Evolutionary conservation across 192 early-diverging fungal species (phyloP).

Genomic region (Gigaspora rosea): DNA sequence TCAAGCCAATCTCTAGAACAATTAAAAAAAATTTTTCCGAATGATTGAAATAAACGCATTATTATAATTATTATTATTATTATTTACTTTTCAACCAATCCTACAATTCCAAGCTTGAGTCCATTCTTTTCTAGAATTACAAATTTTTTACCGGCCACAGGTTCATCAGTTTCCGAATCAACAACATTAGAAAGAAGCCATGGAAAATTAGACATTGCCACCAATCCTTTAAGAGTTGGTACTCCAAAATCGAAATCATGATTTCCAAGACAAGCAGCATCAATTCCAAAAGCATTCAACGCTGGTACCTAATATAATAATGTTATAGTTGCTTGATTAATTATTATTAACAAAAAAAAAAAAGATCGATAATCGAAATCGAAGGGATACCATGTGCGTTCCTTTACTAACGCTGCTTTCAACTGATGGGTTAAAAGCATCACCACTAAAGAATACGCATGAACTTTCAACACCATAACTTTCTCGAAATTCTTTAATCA

Average conservation of each 20-base stretch:
- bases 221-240: constrained; percentile 50
- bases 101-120: constrained; percentile 68
- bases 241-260: constrained; percentile 78
- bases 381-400: constrained; percentile 53
- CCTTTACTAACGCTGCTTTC: constrained; percentile 68
- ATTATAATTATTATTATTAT: neutral
- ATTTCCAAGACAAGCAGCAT: constrained; percentile 67
- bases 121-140: constrained; percentile 51
- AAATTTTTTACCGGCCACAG: constrained; percentile 37
- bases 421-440: constrained; percentile 68
- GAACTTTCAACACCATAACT: constrained; percentile 32
- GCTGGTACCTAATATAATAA: constrained; percentile 41
- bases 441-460: constrained; percentile 64
- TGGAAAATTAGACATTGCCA: constrained; percentile 61
- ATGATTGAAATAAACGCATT: neutral
- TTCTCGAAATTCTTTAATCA: constrained; percentile 44
- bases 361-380: neutral
- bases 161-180: constrained; percentile 40
- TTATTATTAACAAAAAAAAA: neutral
- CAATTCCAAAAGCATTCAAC: constrained; percentile 59
- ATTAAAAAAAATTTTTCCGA: neutral
- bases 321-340: neutral
- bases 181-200: constrained; percentile 73
- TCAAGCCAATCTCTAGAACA: constrained; percentile 61
- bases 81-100: constrained; percentile 62